A percentile compares a stretch with the other conserved stretches of the same genome.
Evolutionary conservation across 163 green algal genomes (phyloP).

Genomic region (Trebouxiophyceae sp.): DNA sequence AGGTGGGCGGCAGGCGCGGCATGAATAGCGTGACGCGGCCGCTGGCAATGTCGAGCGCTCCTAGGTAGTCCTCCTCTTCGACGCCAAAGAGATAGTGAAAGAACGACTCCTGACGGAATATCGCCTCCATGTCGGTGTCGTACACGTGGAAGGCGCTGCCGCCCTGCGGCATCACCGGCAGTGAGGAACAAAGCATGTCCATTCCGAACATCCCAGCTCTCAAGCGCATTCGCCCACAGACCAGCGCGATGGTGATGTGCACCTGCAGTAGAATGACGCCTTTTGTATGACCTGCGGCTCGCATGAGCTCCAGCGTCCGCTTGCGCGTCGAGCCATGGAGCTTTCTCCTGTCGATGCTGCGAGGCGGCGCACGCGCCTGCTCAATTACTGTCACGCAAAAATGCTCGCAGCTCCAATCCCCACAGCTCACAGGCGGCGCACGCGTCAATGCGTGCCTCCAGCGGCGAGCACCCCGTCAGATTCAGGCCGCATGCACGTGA

Average conservation of each 20-base stretch:
- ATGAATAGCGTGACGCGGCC: constrained; percentile 70
- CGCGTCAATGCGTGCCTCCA: too few species aligned
- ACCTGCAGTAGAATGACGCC: constrained; percentile 52
- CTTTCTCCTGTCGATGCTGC: background rate
- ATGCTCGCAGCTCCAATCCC: background rate
- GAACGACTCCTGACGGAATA: constrained; percentile 50
- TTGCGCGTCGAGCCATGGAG: background rate
- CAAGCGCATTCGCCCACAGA: background rate
- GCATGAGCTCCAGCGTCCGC: constrained; percentile 16
- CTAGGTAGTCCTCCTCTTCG: constrained; percentile 64
- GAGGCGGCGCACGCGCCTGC: too few species aligned
- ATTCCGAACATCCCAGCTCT: background rate
- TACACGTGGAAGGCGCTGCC: constrained; percentile 13
- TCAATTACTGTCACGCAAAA: background rate
- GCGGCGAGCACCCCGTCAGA: too few species aligned
- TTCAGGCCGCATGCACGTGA: too few species aligned
- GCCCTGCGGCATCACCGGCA: constrained; percentile 3
- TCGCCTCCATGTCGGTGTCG: constrained; percentile 33
- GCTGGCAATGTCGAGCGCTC: constrained; percentile 55
- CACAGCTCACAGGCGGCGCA: too few species aligned
- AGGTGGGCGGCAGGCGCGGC: constrained; percentile 60
- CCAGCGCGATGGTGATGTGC: background rate
- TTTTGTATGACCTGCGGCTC: constrained; percentile 19
- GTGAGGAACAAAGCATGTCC: background rate
- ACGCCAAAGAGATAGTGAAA: constrained; percentile 92